Conservation (phyloP, 1,284 basidiomycete genomes). For the Microbotryum silenes-acaulis region DNA sequence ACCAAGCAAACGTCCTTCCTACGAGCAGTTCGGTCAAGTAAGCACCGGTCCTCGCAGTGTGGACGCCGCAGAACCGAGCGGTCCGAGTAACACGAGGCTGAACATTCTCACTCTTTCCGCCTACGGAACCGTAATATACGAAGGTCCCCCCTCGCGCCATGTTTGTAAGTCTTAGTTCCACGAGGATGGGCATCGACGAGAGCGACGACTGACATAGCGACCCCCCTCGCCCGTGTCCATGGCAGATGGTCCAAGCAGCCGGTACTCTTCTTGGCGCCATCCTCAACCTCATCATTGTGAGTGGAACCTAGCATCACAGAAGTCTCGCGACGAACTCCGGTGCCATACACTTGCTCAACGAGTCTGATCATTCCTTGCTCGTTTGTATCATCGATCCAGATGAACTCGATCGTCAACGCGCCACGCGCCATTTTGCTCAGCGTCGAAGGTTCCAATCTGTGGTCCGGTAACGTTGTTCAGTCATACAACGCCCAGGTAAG, state of each 20-base stretch:
- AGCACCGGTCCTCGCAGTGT: too few relatives aligned
- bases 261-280: slow-evolving; percentile 47
- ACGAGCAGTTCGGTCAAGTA: too few relatives aligned
- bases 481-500: slow-evolving; percentile 49
- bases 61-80: too few relatives aligned
- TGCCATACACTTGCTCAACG: slow-evolving; percentile 54
- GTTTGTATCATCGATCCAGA: slow-evolving; percentile 43
- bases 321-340: too few relatives aligned
- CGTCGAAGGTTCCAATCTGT: slow-evolving; percentile 49
- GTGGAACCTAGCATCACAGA: too few relatives aligned
- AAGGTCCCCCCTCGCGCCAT: slow-evolving; percentile 38
- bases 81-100: too few relatives aligned
- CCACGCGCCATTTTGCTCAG: slow-evolving; percentile 49
- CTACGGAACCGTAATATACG: slow-evolving; percentile 16
- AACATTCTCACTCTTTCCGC: too few relatives aligned
- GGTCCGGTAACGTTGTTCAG: slow-evolving; percentile 53
- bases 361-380: slow-evolving; percentile 46
- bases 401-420: slow-evolving; percentile 45
- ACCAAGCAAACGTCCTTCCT: too few relatives aligned
- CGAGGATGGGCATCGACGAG: too few relatives aligned
- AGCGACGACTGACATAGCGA: too few relatives aligned
- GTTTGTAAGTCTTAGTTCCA: slow-evolving; percentile 36
- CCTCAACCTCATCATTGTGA: slow-evolving; percentile 34
- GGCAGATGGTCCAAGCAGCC: slow-evolving; percentile 44
- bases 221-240: too few relatives aligned